Evolutionary conservation across 768 basidiomycete genomes (phyloP), one percentile per base, ranked within the genome.

Genomic region (Boletus rubescentipes): DNA sequence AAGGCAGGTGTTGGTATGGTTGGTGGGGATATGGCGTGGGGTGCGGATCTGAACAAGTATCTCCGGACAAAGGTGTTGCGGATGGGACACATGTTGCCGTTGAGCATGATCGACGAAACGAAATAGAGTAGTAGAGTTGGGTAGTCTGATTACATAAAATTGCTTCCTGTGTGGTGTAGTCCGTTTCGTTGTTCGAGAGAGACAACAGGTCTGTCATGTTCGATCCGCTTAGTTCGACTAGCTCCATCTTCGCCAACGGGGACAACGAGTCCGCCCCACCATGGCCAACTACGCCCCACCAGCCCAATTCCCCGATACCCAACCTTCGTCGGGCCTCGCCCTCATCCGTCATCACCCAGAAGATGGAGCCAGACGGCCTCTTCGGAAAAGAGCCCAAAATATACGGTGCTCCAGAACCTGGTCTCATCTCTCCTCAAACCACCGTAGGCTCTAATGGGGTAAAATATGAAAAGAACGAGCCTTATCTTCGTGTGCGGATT

Each of bases 81-180:
- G 55, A 99, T 99, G 97, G 97, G 97, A 12, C 97, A 99, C 68
- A 86, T 96, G 76, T 75, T 97, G 26, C 84, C 87, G 31, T 66
- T 88, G 49, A 49, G 36, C 48, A 56, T 66, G 57, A 48, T 61
- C 3, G 66, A 67, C 1, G 50, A 51, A 18, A 31, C 21, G 18
- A 21, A 43, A 5, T 49, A 55, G 42, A 41, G 2, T 2, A 44
- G 1, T 38, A n/a, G n/a, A n/a, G n/a, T n/a, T n/a, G n/a, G 30
- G 29, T 29, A 16, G 26, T 43, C n/a, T 16, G 49, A 52, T 64
- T 64, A 66, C 43, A 14, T 64, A 64, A 43, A 66, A 46, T 18
- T n/a, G 11, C 10, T 34, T 16, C 3, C 14, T 30, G 12, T 38
- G 42, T 51, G 18, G 16, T 12, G 11, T 20, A 7, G 10, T 16